These are phyloP conservation scores for Collybia nuda DNA, from an alignment of 768 basidiomycete genomes.

Conservation along the genomic window DNA sequence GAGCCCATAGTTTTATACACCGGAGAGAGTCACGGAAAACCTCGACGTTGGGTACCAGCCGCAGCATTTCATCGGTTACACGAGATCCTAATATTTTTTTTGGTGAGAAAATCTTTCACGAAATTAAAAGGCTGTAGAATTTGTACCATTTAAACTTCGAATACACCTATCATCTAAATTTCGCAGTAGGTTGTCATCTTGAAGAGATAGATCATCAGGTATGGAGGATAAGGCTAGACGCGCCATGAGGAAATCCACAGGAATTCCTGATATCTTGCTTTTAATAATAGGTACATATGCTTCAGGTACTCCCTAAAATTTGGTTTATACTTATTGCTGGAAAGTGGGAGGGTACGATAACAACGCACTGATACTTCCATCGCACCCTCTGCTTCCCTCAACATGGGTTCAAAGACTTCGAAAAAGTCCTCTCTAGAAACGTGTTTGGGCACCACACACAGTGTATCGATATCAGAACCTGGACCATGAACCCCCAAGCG, in stretches of 20 bases:
- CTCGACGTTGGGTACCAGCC: slow-evolving; percentile 90
- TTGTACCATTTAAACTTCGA: slow-evolving; percentile 85
- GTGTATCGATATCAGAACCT: slow-evolving; percentile 95
- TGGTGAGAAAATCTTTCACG: slow-evolving; percentile 7
- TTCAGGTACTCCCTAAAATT: slow-evolving; percentile 84
- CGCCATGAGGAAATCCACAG: slow-evolving; percentile 93
- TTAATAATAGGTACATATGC: slow-evolving; percentile 97
- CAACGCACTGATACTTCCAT: slow-evolving; percentile 84
- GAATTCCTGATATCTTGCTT: slow-evolving; percentile 86
- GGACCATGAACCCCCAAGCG: slow-evolving; percentile 97
- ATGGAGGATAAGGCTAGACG: slow-evolving; percentile 83
- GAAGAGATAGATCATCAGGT: slow-evolving; percentile 87
- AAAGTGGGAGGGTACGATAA: slow-evolving; percentile 13
- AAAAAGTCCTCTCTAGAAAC: slow-evolving; percentile 97
- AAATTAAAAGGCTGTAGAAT: neutral
- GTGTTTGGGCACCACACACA: slow-evolving; percentile 96
- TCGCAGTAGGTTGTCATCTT: slow-evolving; percentile 88
- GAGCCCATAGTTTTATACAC: slow-evolving; percentile 98
- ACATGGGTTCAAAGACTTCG: slow-evolving; percentile 85
- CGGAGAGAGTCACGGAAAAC: slow-evolving; percentile 94
- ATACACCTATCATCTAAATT: slow-evolving; percentile 95
- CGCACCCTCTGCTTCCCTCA: slow-evolving; percentile 79
- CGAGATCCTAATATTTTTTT: slow-evolving; percentile 66
- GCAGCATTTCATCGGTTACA: slow-evolving; percentile 93
- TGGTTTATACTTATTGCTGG: slow-evolving; percentile 4